Evolutionary conservation across 345 rosid species (phyloP), one percentile per base, ranked within the genome.

Genomic region (Excoecaria cochinchinensis): DNA sequence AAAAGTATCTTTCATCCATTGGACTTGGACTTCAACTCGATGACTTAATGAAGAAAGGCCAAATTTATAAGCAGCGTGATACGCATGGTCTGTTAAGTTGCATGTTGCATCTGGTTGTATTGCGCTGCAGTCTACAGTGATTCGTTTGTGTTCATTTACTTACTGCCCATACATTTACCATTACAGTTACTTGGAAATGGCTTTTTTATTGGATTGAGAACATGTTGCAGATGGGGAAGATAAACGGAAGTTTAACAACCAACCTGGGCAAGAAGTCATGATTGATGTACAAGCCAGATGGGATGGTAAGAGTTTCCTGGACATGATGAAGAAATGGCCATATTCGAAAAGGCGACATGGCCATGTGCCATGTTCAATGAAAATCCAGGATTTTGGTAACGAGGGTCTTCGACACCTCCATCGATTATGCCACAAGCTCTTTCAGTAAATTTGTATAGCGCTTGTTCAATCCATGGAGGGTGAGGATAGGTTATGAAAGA

Each of bases 281-380:
- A 39, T 56, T 13, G 56, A 59, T 36, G 44, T 65, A 53, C 57
- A 25, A 61, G 40, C 72, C 73, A 58, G 64, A 70, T 75, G 81
- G 39, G 38, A 68, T 44, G 24, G 11, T 62, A 21, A 22, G 57
- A 76, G 46, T 39, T 48, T 25, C 70, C 50, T 8, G 38, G 24
- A 69, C 6, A 44, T 61, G 74, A 53, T 36, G 38, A 10, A 24
- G 39, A 63, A 46, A 6, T 72, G 67, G 62, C 58, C 39, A 50
- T 44, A 47, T 68, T 25, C 48, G 55, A 21, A 17, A 6, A 3
- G 59, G n/a, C 24, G 53, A 52, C 39, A 55, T 53, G 52, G 74
- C 76, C 65, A 31, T 47, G 14, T 13, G 50, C 13, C 13, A 25
- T 63, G 67, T 77, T 53, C 77, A 31, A 22, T 67, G 57, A 48